Conservation (phyloP, 2,329 filamentous ascomycete genomes). For the Nothophoma quercina region DNA sequence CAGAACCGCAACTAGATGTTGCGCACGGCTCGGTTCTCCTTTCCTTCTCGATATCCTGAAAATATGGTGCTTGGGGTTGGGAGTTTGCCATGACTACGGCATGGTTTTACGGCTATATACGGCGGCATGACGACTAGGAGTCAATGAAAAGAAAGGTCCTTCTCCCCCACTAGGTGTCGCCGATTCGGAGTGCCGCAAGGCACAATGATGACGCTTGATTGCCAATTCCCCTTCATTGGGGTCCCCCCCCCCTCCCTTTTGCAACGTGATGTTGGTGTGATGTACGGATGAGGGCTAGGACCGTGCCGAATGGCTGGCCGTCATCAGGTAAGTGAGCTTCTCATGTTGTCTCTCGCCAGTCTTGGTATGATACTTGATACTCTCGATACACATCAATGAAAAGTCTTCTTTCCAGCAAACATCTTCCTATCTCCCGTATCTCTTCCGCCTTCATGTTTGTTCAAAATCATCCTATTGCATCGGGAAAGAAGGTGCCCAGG, state of each 20-base stretch:
- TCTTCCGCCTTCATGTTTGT: too few species aligned
- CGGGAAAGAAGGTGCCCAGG: too few species aligned
- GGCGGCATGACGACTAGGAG: conserved; percentile 76
- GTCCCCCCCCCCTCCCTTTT: conserved; percentile 21
- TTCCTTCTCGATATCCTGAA: conserved; percentile 44
- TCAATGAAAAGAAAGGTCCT: conserved; percentile 52
- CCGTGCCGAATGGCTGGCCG: conserved; percentile 19
- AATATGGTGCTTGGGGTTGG: conserved; percentile 82
- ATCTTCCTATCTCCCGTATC: not conserved
- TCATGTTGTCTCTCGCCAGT: not conserved
- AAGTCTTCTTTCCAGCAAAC: not conserved
- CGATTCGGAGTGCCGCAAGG: conserved; percentile 66
- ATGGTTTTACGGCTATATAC: conserved; percentile 73
- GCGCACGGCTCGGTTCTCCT: conserved; percentile 58
- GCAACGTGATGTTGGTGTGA: conserved; percentile 16
- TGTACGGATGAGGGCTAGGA: conserved; percentile 19
- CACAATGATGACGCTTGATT: conserved; percentile 82
- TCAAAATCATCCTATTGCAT: too few species aligned
- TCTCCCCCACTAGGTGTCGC: conserved; percentile 79
- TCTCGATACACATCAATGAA: not conserved
- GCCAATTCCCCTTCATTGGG: conserved; percentile 64
- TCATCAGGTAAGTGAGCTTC: conserved; percentile 19
- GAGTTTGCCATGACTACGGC: conserved; percentile 94
- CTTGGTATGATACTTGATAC: not conserved
- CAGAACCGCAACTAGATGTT: conserved; percentile 45